Conservation (phyloP, 1,284 basidiomycete genomes). For the Heterobasidion parviporum region DNA sequence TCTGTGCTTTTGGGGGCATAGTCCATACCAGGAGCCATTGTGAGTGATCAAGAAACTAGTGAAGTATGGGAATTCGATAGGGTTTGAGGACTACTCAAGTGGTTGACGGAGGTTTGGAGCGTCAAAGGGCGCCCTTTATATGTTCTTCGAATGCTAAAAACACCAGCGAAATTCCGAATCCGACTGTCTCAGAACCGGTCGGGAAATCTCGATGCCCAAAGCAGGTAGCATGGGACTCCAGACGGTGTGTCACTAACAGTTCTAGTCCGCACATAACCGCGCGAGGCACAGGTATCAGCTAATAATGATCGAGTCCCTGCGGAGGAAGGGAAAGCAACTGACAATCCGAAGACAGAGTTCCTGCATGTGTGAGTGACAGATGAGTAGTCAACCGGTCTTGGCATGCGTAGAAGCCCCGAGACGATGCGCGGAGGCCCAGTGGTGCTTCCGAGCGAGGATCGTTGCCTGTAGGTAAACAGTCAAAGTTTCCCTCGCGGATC, state of each 20-base stretch:
- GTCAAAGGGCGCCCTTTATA: no score
- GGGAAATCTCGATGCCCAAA: background rate
- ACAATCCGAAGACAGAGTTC: background rate
- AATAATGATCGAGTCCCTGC: background rate
- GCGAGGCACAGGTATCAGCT: background rate
- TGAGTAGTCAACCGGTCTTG: background rate
- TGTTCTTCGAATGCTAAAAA: no score
- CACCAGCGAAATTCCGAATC: no score
- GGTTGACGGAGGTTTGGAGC: no score
- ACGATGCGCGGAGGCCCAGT: background rate
- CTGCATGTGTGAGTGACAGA: background rate
- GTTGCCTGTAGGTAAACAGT: no score
- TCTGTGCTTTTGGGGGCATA: background rate
- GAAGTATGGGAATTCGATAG: background rate
- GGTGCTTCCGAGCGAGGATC: no score
- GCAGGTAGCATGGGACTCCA: background rate
- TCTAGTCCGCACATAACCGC: background rate
- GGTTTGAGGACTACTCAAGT: background rate
- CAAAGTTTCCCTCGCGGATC: no score
- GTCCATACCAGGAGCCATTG: constrained; percentile 7
- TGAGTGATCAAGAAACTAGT: background rate
- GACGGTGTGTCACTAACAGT: background rate
- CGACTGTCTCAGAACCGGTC: no score
- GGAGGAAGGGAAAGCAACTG: background rate
- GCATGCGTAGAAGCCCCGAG: background rate